These are phyloP conservation scores for Amanita pallidorosea DNA, from an alignment of 768 basidiomycete genomes.

Conservation along the genomic window DNA sequence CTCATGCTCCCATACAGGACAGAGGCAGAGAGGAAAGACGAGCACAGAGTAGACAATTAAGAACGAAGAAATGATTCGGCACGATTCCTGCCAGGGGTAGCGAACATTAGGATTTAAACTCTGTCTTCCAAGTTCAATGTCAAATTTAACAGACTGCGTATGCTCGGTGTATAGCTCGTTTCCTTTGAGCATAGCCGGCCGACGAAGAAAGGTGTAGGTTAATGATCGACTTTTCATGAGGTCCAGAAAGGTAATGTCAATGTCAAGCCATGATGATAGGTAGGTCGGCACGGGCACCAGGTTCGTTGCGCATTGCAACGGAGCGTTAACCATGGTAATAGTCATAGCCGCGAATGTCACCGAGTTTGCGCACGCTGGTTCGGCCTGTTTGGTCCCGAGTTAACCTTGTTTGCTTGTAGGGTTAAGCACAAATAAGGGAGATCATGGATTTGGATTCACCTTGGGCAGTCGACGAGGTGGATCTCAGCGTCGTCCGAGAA, in stretches of 20 bases:
- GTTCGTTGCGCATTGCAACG: background rate
- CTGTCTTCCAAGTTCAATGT: background rate
- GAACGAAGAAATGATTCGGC: background rate
- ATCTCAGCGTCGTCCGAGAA: slow-evolving; percentile 24
- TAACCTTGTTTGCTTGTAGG: background rate
- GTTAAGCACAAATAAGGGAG: background rate
- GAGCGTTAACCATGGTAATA: background rate
- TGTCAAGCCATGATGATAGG: background rate
- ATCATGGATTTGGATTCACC: slow-evolving; percentile 34
- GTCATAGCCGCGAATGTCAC: background rate
- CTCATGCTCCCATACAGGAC: background rate
- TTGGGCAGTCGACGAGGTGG: slow-evolving; percentile 49
- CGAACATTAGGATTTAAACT: background rate
- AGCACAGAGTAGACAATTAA: background rate
- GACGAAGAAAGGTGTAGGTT: background rate
- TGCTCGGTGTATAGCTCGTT: background rate
- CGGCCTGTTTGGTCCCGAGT: background rate
- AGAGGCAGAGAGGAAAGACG: background rate
- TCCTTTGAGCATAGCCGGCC: background rate
- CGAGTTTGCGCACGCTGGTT: background rate
- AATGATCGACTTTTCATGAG: background rate
- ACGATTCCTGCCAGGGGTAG: background rate
- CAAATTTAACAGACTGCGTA: background rate
- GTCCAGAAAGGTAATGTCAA: background rate
- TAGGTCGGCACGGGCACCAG: background rate